Evolutionary conservation across 768 basidiomycete genomes (phyloP).

Genomic region (Pulveroboletus sp.): DNA sequence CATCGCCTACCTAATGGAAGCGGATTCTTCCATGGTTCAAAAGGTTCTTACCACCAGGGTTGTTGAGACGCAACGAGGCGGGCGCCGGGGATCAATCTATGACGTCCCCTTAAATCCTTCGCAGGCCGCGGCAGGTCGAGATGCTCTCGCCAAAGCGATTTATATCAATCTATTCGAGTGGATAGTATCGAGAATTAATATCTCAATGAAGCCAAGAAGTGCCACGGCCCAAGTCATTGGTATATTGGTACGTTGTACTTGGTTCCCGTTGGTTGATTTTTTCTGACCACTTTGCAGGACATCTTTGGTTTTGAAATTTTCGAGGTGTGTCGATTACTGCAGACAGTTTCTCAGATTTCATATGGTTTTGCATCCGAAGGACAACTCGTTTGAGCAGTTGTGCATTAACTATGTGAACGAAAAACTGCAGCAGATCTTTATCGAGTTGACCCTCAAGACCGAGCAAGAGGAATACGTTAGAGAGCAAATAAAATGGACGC

Average conservation of each 20-base stretch:
- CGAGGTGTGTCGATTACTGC: conserved; percentile 48
- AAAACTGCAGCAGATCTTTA: conserved; percentile 99
- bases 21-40: conserved; percentile 72
- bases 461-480: conserved; percentile 99
- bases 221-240: conserved; percentile 82
- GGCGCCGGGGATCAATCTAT: conserved; percentile 92
- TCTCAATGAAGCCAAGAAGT: conserved; percentile 89
- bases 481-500: conserved; percentile 99
- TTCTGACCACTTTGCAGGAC: conserved; percentile 49
- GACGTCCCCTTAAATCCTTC: conserved; percentile 93
- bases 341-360: conserved; percentile 2
- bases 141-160: conserved; percentile 92
- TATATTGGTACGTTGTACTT: conserved; percentile 61
- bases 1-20: conserved; percentile 91
- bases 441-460: conserved; percentile 96
- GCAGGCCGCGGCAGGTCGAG: conserved; percentile 84
- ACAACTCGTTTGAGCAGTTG: conserved; percentile 95
- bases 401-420: conserved; percentile 99
- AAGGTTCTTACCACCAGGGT: conserved; percentile 84
- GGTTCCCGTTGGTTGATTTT: background rate
- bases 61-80: conserved; percentile 91
- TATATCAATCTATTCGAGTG: conserved; percentile 99
- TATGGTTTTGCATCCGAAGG: conserved; percentile 45
- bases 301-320: conserved; percentile 99
- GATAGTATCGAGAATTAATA: conserved; percentile 95